These are phyloP conservation scores for Talaromyces sp. DNA, from an alignment of 2,329 filamentous ascomycete species.

Conservation along the genomic window DNA sequence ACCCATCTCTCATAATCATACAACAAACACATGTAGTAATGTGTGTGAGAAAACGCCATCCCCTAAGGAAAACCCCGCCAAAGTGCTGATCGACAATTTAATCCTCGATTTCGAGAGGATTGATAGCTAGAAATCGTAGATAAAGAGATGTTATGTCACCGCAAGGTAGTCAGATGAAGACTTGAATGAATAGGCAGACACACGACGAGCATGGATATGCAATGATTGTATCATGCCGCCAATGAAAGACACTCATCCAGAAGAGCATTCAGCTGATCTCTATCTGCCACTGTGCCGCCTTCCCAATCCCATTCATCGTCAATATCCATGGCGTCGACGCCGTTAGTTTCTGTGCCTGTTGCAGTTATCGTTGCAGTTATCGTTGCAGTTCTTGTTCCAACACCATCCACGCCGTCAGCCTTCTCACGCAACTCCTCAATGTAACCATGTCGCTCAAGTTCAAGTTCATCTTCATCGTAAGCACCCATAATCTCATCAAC, in stretches of 20 bases:
- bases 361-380: slow-evolving; percentile 17
- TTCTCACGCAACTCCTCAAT: slow-evolving; percentile 17
- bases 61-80: slow-evolving; percentile 5
- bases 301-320: slow-evolving; percentile 39
- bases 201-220: not conserved
- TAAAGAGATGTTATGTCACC: not conserved
- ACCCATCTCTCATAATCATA: slow-evolving; percentile 1
- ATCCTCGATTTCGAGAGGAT: not conserved
- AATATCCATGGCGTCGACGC: slow-evolving; percentile 36
- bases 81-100: not conserved
- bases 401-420: slow-evolving; percentile 16
- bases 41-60: slow-evolving; percentile 2
- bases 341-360: slow-evolving; percentile 13
- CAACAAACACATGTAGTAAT: slow-evolving; percentile 9
- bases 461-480: slow-evolving; percentile 71
- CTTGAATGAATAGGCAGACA: not conserved
- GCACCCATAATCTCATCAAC: slow-evolving; percentile 63
- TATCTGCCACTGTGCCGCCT: slow-evolving; percentile 31
- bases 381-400: slow-evolving; percentile 17
- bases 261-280: slow-evolving; percentile 34
- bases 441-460: slow-evolving; percentile 41
- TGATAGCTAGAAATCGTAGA: not conserved
- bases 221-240: slow-evolving; percentile 28
- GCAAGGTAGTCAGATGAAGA: not conserved
- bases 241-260: slow-evolving; percentile 41